Evolutionary conservation across 1,139 yeast species (phyloP), one percentile per base, ranked within the genome.

Genomic region (Debaryomyces sp.): DNA sequence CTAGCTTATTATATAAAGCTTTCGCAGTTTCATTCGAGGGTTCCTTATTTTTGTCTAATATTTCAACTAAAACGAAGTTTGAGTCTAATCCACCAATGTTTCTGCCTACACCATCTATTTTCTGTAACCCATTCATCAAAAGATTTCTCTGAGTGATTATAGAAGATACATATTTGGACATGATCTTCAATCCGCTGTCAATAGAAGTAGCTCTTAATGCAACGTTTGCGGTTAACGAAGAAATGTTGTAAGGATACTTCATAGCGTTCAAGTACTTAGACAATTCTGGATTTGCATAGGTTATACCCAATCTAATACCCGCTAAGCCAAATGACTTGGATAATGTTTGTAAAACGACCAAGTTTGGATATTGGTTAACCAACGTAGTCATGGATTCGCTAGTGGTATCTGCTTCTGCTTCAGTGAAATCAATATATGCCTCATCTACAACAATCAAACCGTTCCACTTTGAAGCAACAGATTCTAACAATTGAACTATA

Each of bases 251-350:
- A 1, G 99, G 99, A 38, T 96, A 96, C 63, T 92, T 94, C 87
- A 94, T 85, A 26, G 96, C 82, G 65, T 95, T 94, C 59, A 94
- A 73, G 47, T 87, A 79, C 15, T 68, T 62, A 0, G 96, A 80
- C 46, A 94, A 74, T 48, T 80, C 81, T 12, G 74, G 70, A 13
- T 80, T 74, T 9, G 92, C 77, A 63, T 67, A 92, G 1, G 97
- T 85, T 52, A 90, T 75, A 21, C 99, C 99, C 44, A 92, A 66
- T 59, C 99, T 80, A 46, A 91, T 87, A 41, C 98, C 98, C 2
- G 99, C 99, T 50, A 94, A 79, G 5, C 99, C 99, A 71, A 94
- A 95, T 0, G 98, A 86, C 64, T 94, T 94, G 22, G 97, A 91
- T 39, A 94, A 71, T 0, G 99, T 94, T 68, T 94, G 99, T 67